Evolutionary conservation across 2,329 filamentous ascomycete genomes (phyloP), one percentile per base, ranked within the genome.

Genomic region (Apiospora hydei): DNA sequence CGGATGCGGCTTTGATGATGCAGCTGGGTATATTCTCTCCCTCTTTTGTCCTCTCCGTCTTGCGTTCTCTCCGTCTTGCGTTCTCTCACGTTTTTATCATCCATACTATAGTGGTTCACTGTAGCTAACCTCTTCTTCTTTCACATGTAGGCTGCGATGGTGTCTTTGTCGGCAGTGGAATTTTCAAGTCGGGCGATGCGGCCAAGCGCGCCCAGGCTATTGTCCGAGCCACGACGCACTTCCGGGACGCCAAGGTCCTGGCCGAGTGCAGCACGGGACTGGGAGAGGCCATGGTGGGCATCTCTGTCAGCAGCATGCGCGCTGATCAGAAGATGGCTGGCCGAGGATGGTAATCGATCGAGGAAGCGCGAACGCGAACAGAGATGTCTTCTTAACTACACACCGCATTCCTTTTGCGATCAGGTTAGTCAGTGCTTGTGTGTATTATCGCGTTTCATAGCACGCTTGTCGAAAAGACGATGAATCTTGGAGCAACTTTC

Each of bases 231-330:
- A 94, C 94, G 0, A 98, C 96, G 10, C 94, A 98, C 85, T 98
- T 88, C 86, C 92, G 90, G 77, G 95, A 98, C 81, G 85, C 95
- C 51, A 92, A 93, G 86, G 89, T 97, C 34, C 85, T 99, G 71
- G 95, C 95, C 6, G 92, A 97, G 84, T 93, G 95, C 72, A 96
- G 93, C 84, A 91, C 92, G 80, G 94, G 95, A 72, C 85, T 98
- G 41, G 96, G 96, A n/a, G 95, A 98, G 88, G 95, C 96, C 49
- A 99, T 98, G 94, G 95, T 98, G 14, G 96, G 96, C 38, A 94
- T 98, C 80, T 98, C 96, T 84, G 93, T 94, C 76, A 89, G 90
- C 74, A 89, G 88, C 77, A 92, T 98, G 92, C 87, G 88, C 74
- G 89, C 94, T 70, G 88, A 88, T 72, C 92, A 98, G 83, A 97